A percentile compares a stretch with the other conserved stretches of the same genome.
Evolutionary conservation across 2,329 filamentous ascomycete genomes (phyloP).

Genomic region (Colletotrichum plurivorum): DNA sequence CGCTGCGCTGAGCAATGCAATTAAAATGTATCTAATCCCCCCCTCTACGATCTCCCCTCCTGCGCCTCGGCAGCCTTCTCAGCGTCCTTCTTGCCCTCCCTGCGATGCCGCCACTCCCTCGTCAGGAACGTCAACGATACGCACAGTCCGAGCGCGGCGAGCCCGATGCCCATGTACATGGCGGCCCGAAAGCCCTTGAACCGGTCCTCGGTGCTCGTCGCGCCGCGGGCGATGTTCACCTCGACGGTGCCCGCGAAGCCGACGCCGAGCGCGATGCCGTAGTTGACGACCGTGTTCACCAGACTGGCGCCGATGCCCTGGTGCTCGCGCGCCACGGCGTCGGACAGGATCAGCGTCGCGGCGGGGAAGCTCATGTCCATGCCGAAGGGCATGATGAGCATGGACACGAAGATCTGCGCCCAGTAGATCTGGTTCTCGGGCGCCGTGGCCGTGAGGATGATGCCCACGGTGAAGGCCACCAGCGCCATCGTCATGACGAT

Average conservation of each 20-base stretch:
- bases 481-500: constrained; percentile 62
- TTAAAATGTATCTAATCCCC: background rate
- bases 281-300: constrained; percentile 77
- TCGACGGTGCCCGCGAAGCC: constrained; percentile 78
- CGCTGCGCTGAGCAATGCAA: constrained; percentile 9
- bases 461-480: constrained; percentile 58
- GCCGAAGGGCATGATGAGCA: constrained; percentile 72
- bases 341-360: constrained; percentile 71
- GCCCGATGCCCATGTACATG: constrained; percentile 58
- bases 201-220: constrained; percentile 43
- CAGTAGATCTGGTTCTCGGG: constrained; percentile 74
- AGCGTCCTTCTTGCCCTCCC: background rate
- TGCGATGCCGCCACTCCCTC: constrained; percentile 33
- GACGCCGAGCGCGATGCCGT: constrained; percentile 75
- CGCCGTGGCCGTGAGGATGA: constrained; percentile 59
- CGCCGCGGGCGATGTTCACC: constrained; percentile 49
- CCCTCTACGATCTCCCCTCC: background rate
- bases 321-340: constrained; percentile 61
- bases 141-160: constrained; percentile 42
- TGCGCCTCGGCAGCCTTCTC: constrained; percentile 25
- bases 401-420: constrained; percentile 72
- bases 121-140: constrained; percentile 28
- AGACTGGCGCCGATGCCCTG: constrained; percentile 66
- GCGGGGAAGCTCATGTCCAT: constrained; percentile 79
- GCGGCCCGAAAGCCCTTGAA: constrained; percentile 54